Percentiles rank a stretch among this genome's conserved stretches.
Conservation (phyloP, 495 filamentous ascomycete species). For the Lasiosphaeria hispida region DNA sequence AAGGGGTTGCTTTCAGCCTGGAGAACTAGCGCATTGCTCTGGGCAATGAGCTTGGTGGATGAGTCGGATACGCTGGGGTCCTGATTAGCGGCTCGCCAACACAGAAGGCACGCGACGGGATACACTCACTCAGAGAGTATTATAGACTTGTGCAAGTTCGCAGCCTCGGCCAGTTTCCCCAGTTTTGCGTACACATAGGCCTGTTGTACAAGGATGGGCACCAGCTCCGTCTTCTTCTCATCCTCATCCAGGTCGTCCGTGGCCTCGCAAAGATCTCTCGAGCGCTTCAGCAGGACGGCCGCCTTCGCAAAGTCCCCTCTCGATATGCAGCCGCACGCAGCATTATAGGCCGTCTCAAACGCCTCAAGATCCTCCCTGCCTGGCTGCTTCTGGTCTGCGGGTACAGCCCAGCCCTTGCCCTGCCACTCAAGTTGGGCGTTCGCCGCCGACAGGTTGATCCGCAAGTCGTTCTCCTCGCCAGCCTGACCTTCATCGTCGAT, state of each 20-base stretch:
- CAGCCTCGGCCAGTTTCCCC: constrained; percentile 73
- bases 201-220: constrained; percentile 85
- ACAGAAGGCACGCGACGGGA: not conserved
- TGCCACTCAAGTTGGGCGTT: constrained; percentile 88
- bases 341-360: constrained; percentile 93
- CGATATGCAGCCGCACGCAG: constrained; percentile 81
- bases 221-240: constrained; percentile 76
- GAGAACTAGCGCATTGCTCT: constrained; percentile 70
- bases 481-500: constrained; percentile 42
- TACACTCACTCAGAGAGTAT: constrained; percentile 37
- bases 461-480: constrained; percentile 80
- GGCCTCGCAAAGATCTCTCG: constrained; percentile 81
- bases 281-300: constrained; percentile 75
- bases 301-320: constrained; percentile 72
- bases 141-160: constrained; percentile 62
- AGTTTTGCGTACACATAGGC: constrained; percentile 72
- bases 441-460: constrained; percentile 77
- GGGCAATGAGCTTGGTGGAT: constrained; percentile 72
- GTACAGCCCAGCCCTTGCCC: constrained; percentile 45
- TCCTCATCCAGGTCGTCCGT: constrained; percentile 79
- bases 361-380: constrained; percentile 77
- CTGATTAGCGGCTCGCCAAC: constrained; percentile 20
- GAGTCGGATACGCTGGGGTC: constrained; percentile 62
- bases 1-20: constrained; percentile 70
- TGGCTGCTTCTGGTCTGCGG: constrained; percentile 48